Conservation (phyloP, 2,329 filamentous ascomycete genomes). For the Talaromyces sp. region DNA sequence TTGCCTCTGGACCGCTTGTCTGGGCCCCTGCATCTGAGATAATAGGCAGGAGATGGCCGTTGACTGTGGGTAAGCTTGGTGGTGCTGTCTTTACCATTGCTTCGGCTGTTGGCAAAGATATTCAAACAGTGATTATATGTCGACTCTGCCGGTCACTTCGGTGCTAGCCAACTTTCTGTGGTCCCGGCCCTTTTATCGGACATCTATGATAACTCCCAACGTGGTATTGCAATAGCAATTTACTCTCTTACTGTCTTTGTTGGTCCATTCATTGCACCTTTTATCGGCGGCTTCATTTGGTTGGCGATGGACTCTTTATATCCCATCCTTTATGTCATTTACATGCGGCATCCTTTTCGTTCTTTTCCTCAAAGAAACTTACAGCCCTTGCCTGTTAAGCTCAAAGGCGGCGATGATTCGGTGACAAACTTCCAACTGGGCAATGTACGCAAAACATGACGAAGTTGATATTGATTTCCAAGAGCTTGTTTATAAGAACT, state of each 20-base stretch:
- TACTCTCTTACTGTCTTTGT: slow-evolving; percentile 46
- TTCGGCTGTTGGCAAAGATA: slow-evolving; percentile 37
- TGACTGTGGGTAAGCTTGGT: slow-evolving; percentile 38
- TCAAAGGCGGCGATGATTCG: slow-evolving; percentile 44
- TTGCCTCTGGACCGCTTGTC: slow-evolving; percentile 56
- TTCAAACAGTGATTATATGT: slow-evolving; percentile 38
- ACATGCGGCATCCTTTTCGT: slow-evolving; percentile 21
- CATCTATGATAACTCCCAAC: slow-evolving; percentile 41
- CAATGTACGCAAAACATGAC: slow-evolving; percentile 38
- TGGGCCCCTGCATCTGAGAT: slow-evolving; percentile 61
- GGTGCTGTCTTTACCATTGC: slow-evolving; percentile 44
- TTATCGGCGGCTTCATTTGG: slow-evolving; percentile 47
- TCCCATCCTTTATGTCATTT: slow-evolving; percentile 45
- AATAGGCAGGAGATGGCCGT: slow-evolving; percentile 52
- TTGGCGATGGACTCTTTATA: slow-evolving; percentile 1
- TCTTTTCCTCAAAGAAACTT: slow-evolving; percentile 38
- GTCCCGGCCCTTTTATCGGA: slow-evolving; percentile 43
- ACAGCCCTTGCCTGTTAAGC: slow-evolving; percentile 42
- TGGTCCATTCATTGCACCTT: slow-evolving; percentile 46
- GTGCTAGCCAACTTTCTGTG: slow-evolving; percentile 39
- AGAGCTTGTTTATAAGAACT: slow-evolving; percentile 32
- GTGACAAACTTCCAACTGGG: slow-evolving; percentile 42
- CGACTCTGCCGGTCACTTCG: slow-evolving; percentile 45
- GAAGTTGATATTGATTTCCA: slow-evolving; percentile 28
- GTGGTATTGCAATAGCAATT: slow-evolving; percentile 38